Evolutionary conservation across 345 rosid genomes (phyloP).

Genomic region (Sisymbrium irio): DNA sequence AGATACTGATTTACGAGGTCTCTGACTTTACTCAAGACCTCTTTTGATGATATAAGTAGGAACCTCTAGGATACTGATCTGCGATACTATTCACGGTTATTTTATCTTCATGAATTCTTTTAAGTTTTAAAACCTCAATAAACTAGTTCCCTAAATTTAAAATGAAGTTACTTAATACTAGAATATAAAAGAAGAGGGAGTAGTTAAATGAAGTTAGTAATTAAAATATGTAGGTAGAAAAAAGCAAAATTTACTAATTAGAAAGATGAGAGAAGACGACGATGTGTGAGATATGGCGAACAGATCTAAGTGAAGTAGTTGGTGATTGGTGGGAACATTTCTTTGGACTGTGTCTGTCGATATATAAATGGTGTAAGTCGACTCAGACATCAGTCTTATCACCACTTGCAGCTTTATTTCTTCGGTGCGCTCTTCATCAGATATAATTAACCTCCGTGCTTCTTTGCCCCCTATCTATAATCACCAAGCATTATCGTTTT

Average conservation of each 20-base stretch:
- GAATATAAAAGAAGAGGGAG: neutral
- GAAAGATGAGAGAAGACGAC: constrained; percentile 4
- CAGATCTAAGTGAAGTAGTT: constrained; percentile 24
- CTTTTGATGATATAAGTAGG: neutral
- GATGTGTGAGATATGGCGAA: constrained; percentile 19
- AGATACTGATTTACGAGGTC: neutral
- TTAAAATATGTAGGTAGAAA: neutral
- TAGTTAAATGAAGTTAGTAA: neutral
- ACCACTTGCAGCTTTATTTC: constrained; percentile 32
- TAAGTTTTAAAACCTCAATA: neutral
- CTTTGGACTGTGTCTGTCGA: constrained; percentile 17
- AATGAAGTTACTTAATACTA: neutral
- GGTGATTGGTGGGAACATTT: constrained; percentile 23
- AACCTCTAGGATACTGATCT: neutral
- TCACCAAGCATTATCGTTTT: neutral
- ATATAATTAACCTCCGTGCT: constrained; percentile 16
- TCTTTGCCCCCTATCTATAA: constrained; percentile 13
- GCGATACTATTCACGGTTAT: neutral
- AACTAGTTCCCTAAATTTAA: neutral
- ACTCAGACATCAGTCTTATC: constrained; percentile 33
- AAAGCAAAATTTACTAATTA: neutral
- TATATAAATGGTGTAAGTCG: constrained; percentile 32
- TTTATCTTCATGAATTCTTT: neutral
- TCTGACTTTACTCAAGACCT: neutral
- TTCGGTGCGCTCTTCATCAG: constrained; percentile 37